A percentile compares a stretch with the other conserved stretches of the same genome.
Conservation (phyloP, 352 stramenopile genomes). For the Globisporangium carolinianum region DNA sequence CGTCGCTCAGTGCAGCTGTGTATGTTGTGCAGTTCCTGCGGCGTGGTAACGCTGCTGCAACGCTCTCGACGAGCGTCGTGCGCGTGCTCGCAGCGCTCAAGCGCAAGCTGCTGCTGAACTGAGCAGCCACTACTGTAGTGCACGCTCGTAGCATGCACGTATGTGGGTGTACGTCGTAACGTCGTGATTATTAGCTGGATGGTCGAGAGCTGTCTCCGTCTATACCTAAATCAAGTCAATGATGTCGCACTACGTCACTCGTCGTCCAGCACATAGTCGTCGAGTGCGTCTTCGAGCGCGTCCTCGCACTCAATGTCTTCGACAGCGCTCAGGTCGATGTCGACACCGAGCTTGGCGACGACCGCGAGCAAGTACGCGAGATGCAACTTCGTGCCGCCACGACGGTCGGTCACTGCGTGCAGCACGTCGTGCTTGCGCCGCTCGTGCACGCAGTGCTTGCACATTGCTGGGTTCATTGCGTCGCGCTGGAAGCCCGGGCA, state of each 20-base stretch:
- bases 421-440: slow-evolving; percentile 54
- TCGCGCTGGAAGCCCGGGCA: slow-evolving; percentile 74
- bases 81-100: slow-evolving; percentile 2
- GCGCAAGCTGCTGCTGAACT: neutral
- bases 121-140: too few species aligned
- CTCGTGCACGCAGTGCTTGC: slow-evolving; percentile 73
- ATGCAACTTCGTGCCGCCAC: slow-evolving; percentile 18
- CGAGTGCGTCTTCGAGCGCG: slow-evolving; percentile 43
- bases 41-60: too few species aligned
- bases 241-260: neutral
- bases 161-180: too few species aligned
- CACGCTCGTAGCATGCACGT: too few species aligned
- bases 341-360: slow-evolving; percentile 43
- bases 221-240: neutral
- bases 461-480: slow-evolving; percentile 57
- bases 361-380: slow-evolving; percentile 44
- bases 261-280: slow-evolving; percentile 9
- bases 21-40: slow-evolving; percentile 20
- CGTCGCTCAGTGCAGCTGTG: slow-evolving; percentile 11
- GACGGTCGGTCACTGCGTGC: slow-evolving; percentile 26
- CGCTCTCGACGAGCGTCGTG: neutral
- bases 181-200: too few species aligned
- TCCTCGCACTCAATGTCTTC: slow-evolving; percentile 52
- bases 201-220: neutral
- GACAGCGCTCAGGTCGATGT: slow-evolving; percentile 43